phyloP scores from a whole-genome alignment of 768 basidiomycete genomes.

The Xerocomellus chrysenteron region DNA sequence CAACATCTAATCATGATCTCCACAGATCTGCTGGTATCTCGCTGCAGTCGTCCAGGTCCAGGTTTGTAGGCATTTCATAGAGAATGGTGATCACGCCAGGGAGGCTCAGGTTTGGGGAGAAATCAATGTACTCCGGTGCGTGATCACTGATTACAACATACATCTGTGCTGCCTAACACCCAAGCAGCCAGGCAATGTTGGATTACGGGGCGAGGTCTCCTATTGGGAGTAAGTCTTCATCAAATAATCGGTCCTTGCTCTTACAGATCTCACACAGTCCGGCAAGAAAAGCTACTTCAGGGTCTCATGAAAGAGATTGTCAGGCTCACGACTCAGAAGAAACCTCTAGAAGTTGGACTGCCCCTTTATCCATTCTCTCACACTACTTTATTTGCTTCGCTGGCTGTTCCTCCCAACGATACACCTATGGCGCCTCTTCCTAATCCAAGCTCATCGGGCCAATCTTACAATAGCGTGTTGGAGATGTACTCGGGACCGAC shows the following conservation, averaged over 20 bases:
- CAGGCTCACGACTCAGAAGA: conserved; percentile 75
- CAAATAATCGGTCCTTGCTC: neutral
- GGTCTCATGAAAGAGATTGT: conserved; percentile 85
- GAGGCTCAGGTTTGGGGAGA: conserved; percentile 86
- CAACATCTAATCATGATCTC: conserved; percentile 12
- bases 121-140: conserved; percentile 78
- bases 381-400: conserved; percentile 56
- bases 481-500: conserved; percentile 10
- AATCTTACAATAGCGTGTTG: conserved; percentile 4
- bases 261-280: conserved; percentile 45
- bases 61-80: conserved; percentile 82
- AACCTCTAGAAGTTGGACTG: conserved; percentile 75
- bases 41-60: conserved; percentile 86
- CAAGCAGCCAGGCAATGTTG: conserved; percentile 74
- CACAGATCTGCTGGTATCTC: conserved; percentile 86
- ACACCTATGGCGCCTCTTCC: conserved; percentile 31
- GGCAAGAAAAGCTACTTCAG: conserved; percentile 80
- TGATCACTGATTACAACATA: neutral
- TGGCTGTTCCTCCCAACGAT: conserved; percentile 36
- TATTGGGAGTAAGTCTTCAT: conserved; percentile 65
- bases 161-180: conserved; percentile 6
- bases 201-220: conserved; percentile 77
- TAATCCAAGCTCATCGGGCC: conserved; percentile 16
- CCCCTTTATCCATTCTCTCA: conserved; percentile 84
- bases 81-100: conserved; percentile 68